Conservation (phyloP, 306 rosid species). For the Carpinus viminea region DNA sequence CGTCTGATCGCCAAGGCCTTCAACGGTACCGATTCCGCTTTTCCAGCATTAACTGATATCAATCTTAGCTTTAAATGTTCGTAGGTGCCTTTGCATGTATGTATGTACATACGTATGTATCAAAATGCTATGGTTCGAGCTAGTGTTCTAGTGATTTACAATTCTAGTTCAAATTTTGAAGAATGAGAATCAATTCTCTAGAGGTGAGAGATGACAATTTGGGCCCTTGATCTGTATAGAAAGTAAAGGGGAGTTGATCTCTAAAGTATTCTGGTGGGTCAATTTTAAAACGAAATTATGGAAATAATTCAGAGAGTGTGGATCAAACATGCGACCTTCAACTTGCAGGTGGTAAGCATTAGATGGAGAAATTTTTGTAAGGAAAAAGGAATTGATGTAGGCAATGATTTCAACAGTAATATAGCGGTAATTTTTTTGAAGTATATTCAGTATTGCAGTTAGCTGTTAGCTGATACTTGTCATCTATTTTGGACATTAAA, state of each 20-base stretch:
- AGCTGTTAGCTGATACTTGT: not conserved
- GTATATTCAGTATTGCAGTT: not conserved
- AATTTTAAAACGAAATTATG: too few species aligned
- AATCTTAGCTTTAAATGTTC: not conserved
- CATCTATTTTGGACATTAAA: not conserved
- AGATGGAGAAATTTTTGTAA: not conserved
- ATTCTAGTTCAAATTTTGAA: not conserved
- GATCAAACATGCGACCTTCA: not conserved
- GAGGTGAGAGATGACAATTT: not conserved
- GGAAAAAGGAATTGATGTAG: not conserved
- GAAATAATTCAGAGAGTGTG: not conserved
- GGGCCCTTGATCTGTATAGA: not conserved
- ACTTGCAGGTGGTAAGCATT: not conserved
- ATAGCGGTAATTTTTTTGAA: not conserved
- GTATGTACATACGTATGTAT: not conserved
- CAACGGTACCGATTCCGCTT: slow-evolving; percentile 52
- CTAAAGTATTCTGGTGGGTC: not conserved
- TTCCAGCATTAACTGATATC: not conserved
- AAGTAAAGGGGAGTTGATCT: not conserved
- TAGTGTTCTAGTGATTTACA: not conserved
- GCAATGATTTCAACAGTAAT: not conserved
- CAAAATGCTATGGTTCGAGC: not conserved
- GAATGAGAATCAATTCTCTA: not conserved
- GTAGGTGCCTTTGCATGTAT: not conserved
- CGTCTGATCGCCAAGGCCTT: slow-evolving; percentile 77